Conservation (phyloP, 768 basidiomycete species). For the Pluteus cervinus region DNA sequence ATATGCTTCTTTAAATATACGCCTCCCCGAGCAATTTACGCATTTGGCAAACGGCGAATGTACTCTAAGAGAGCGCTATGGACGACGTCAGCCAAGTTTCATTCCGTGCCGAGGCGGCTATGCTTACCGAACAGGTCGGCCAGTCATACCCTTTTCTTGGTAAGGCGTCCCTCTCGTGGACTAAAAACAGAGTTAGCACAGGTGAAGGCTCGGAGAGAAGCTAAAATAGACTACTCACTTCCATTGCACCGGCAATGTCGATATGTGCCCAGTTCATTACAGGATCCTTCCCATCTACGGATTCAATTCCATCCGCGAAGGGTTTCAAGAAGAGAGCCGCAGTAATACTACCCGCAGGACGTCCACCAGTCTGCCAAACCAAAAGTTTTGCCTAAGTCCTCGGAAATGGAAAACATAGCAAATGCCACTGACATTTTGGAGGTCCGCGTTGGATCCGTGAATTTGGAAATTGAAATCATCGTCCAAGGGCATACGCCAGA, state of each 20-base stretch:
- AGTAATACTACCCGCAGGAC: conserved; percentile 64
- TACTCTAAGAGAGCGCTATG: too few species aligned
- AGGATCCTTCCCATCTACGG: conserved; percentile 46
- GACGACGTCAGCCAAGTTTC: too few species aligned
- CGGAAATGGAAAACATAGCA: neutral
- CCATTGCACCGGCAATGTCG: conserved; percentile 79
- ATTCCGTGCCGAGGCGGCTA: too few species aligned
- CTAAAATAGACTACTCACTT: conserved; percentile 31
- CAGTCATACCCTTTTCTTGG: conserved; percentile 73
- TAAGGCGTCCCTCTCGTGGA: conserved; percentile 52
- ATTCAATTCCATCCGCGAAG: conserved; percentile 72
- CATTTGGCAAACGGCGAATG: too few species aligned
- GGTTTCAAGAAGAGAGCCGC: conserved; percentile 85
- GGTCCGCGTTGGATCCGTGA: conserved; percentile 69
- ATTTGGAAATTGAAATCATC: conserved; percentile 79
- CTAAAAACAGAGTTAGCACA: conserved; percentile 18
- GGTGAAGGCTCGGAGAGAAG: too few species aligned
- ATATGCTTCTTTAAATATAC: too few species aligned
- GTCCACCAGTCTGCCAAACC: conserved; percentile 57
- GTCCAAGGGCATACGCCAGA: conserved; percentile 90
- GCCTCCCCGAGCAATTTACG: too few species aligned
- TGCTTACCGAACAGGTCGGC: conserved; percentile 73
- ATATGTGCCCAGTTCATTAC: conserved; percentile 80
- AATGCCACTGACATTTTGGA: conserved; percentile 55
- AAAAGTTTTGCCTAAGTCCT: neutral